Evolutionary conservation across 2,329 filamentous ascomycete genomes (phyloP).

Genomic region (Cercospora sp.): DNA sequence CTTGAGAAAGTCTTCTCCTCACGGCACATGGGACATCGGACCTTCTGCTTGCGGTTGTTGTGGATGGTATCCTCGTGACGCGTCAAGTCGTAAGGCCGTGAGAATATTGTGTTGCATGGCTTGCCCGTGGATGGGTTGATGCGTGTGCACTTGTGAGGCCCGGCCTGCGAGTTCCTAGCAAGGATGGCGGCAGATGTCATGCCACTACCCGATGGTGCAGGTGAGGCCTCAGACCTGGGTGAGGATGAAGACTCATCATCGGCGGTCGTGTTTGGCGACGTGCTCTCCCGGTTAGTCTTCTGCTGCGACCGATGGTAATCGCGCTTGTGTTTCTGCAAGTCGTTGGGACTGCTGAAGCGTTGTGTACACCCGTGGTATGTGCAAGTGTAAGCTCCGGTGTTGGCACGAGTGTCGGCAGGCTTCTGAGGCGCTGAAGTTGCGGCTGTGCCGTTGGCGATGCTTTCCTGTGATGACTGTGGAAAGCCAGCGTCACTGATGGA

Average conservation of each 20-base stretch:
- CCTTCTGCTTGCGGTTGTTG: constrained; percentile 91
- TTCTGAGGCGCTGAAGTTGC: constrained; percentile 42
- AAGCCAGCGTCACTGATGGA: constrained; percentile 57
- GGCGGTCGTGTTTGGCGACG: constrained; percentile 42
- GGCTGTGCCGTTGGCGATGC: constrained; percentile 33
- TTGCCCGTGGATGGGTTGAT: constrained; percentile 95
- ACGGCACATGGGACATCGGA: constrained; percentile 86
- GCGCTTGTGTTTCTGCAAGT: constrained; percentile 92
- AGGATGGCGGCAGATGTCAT: constrained; percentile 59
- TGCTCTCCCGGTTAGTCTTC: constrained; percentile 33
- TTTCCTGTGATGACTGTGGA: constrained; percentile 47
- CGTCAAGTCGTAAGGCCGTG: constrained; percentile 92
- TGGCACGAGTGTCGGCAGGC: constrained; percentile 67
- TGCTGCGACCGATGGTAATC: constrained; percentile 82
- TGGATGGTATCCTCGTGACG: constrained; percentile 97
- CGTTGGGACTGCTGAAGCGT: constrained; percentile 82
- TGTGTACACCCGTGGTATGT: constrained; percentile 88
- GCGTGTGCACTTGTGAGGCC: constrained; percentile 87
- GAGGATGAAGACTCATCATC: constrained; percentile 32
- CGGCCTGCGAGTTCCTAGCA: constrained; percentile 79
- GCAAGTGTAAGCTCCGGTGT: constrained; percentile 90
- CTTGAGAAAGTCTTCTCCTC: constrained; percentile 97
- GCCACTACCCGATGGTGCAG: constrained; percentile 37
- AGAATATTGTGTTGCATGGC: constrained; percentile 92
- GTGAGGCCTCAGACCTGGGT: constrained; percentile 36